Percentiles rank a stretch among this genome's conserved stretches.
Conservation (phyloP, 176 grass and related monocot species). For the Ensete glaucum region DNA sequence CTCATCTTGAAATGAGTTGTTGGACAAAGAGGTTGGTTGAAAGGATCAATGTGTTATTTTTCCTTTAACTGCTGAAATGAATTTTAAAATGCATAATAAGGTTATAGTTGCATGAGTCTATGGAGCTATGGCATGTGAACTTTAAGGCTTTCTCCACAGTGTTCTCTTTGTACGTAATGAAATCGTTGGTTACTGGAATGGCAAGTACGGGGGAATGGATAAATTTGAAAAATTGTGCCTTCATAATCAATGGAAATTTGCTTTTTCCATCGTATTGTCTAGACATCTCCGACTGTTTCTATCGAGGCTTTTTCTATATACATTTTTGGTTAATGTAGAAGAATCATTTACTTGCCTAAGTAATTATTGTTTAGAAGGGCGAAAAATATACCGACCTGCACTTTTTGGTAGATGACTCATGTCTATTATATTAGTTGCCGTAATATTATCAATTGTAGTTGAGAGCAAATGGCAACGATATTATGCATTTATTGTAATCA, state of each 20-base stretch:
- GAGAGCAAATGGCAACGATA: too few species aligned
- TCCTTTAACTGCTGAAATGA: neutral
- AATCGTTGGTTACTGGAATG: too few species aligned
- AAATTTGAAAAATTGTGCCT: neutral
- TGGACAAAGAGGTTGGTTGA: neutral
- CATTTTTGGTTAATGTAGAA: neutral
- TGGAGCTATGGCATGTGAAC: neutral
- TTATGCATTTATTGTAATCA: too few species aligned
- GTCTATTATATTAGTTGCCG: too few species aligned
- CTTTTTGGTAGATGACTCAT: too few species aligned
- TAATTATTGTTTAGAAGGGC: too few species aligned
- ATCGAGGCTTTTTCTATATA: neutral
- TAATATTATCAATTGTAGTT: too few species aligned
- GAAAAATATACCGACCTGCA: too few species aligned
- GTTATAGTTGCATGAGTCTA: neutral
- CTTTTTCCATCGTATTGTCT: too few species aligned
- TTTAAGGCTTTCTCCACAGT: neutral
- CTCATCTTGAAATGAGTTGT: neutral
- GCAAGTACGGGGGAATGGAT: neutral
- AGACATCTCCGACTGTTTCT: neutral
- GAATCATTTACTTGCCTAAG: neutral
- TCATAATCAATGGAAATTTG: neutral
- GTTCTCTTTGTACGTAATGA: neutral
- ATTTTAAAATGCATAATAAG: constrained; percentile 3
- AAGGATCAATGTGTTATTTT: neutral